Percentiles rank a stretch among this genome's conserved stretches.
Conservation (phyloP, 768 basidiomycete species). For the Rickenella mellea region DNA sequence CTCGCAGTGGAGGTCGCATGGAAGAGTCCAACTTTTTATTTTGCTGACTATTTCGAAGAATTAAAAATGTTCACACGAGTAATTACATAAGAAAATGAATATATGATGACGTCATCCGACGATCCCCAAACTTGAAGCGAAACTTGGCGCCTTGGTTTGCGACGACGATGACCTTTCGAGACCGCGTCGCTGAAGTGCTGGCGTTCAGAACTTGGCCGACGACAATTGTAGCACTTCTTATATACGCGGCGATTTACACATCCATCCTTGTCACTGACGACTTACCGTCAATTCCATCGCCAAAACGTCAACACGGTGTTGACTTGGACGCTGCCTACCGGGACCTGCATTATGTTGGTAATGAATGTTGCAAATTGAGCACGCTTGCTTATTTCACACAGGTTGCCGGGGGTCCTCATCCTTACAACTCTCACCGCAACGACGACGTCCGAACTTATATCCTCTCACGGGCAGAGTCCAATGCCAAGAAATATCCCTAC, state of each 20-base stretch:
- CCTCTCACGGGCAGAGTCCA: slow-evolving; percentile 38
- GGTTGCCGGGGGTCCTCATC: slow-evolving; percentile 66
- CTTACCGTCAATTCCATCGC: slow-evolving; percentile 31
- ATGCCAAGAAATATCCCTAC: slow-evolving; percentile 31
- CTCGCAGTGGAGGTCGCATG: no score
- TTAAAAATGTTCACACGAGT: no score
- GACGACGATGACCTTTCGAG: slow-evolving; percentile 20
- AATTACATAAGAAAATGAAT: no score
- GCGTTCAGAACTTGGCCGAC: slow-evolving; percentile 33
- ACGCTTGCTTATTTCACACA: slow-evolving; percentile 10
- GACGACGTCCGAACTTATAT: slow-evolving; percentile 56
- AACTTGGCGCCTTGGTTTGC: no score
- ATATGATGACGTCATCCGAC: no score
- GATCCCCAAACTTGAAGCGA: no score
- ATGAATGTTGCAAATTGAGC: slow-evolving; percentile 1
- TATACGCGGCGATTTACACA: slow-evolving; percentile 39
- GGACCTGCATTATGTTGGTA: slow-evolving; percentile 47
- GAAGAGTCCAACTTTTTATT: no score
- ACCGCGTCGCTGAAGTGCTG: slow-evolving; percentile 16
- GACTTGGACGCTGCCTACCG: slow-evolving; percentile 44
- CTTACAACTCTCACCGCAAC: slow-evolving; percentile 73
- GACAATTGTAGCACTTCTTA: slow-evolving; percentile 33
- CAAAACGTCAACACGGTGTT: slow-evolving; percentile 26
- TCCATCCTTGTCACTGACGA: slow-evolving; percentile 40
- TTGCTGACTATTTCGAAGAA: no score